A percentile compares a stretch with the other conserved stretches of the same genome.
phyloP scores from a whole-genome alignment of 1,284 basidiomycete species.

The Ustilago xerochloae region DNA sequence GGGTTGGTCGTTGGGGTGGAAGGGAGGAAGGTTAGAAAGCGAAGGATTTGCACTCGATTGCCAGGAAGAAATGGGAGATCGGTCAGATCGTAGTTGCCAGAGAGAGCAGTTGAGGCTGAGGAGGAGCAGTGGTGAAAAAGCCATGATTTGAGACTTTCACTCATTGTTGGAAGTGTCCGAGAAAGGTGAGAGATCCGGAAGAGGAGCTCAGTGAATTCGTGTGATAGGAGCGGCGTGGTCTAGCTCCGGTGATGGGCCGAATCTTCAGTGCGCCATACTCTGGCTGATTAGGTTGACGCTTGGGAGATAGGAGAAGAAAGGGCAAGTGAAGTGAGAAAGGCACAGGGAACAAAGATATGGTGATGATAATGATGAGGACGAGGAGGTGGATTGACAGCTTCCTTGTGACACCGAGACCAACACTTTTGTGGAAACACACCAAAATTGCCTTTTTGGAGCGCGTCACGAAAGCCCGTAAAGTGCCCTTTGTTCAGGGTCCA shows the following conservation, averaged over 20 bases:
- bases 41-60: constrained; percentile 40
- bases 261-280: too few species aligned
- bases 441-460: too few species aligned
- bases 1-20: background rate
- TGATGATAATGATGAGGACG: too few species aligned
- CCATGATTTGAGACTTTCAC: constrained; percentile 38
- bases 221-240: too few species aligned
- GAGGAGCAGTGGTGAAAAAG: constrained; percentile 13
- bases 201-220: background rate
- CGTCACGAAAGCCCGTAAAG: constrained; percentile 2
- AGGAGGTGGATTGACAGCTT: background rate
- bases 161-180: constrained; percentile 13
- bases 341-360: too few species aligned
- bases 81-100: constrained; percentile 13
- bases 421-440: background rate
- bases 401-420: constrained; percentile 3
- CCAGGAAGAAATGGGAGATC: constrained; percentile 32
- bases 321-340: background rate
- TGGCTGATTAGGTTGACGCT: background rate
- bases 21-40: constrained; percentile 36
- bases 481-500: constrained; percentile 17
- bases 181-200: too few species aligned
- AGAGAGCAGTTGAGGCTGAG: constrained; percentile 2
- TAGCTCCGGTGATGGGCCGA: too few species aligned
- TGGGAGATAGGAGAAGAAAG: background rate